Conservation (phyloP, 2,329 filamentous ascomycete genomes). For the Aspergillus luchuensis region DNA sequence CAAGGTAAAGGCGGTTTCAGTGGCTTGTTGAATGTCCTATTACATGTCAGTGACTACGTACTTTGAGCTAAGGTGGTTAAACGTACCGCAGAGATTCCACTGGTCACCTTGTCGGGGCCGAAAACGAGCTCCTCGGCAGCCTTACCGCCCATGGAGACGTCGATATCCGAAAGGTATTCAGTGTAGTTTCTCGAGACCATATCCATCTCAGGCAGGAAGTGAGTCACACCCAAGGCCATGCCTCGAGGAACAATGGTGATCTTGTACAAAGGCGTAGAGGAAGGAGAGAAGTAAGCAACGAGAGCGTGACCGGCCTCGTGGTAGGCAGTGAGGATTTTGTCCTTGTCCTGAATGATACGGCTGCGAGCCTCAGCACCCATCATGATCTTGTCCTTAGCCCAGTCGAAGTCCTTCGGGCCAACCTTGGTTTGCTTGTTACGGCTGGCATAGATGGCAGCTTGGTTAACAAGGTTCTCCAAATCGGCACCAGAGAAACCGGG, state of each 20-base stretch:
- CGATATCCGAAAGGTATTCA: conserved; percentile 79
- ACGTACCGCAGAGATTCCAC: conserved; percentile 76
- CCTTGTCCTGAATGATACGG: conserved; percentile 86
- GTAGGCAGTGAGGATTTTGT: conserved; percentile 94
- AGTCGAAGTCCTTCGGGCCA: conserved; percentile 80
- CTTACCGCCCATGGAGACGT: conserved; percentile 81
- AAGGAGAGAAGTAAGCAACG: conserved; percentile 79
- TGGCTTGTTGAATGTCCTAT: conserved; percentile 82
- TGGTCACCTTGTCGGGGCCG: conserved; percentile 87
- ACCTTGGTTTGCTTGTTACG: conserved; percentile 78
- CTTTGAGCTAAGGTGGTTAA: background rate
- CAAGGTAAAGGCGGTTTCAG: conserved; percentile 80
- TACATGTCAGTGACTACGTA: conserved; percentile 18
- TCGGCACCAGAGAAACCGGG: conserved; percentile 94
- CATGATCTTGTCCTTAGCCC: conserved; percentile 97
- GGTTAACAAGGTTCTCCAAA: conserved; percentile 94
- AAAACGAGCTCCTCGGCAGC: conserved; percentile 89
- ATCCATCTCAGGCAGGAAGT: conserved; percentile 86
- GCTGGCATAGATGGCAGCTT: conserved; percentile 92
- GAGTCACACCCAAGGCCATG: conserved; percentile 80
- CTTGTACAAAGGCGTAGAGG: conserved; percentile 83
- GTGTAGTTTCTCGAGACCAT: conserved; percentile 85
- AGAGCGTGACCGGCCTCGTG: conserved; percentile 95
- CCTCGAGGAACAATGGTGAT: conserved; percentile 95
- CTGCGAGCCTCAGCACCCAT: conserved; percentile 93